Base-by-base conservation (phyloP, 2,329 filamentous ascomycete species). In the Colletotrichum salicis region DNA sequence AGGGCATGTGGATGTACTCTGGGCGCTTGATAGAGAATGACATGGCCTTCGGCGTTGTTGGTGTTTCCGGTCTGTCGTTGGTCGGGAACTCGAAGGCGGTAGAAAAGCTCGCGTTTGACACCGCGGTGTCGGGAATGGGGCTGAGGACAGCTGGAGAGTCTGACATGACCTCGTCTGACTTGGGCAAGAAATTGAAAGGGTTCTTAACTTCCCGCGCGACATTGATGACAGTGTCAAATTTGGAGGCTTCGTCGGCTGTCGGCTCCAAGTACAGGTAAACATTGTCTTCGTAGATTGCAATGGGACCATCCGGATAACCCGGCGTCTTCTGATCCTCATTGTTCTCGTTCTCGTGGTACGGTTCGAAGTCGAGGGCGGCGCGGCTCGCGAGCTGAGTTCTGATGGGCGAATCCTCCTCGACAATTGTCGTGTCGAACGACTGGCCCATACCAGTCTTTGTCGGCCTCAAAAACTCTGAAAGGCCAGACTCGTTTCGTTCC, bases 1-100 rank as follows among this genome's bases (percentile, higher is more conserved):
- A 96, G 1, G 90, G 92, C 77, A 96, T 92, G 79, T 97, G 94
- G 19, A 96, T 93, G 77, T 97, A 97, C 79, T 97, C 94, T 1
- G 94, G 94, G 57, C 89, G 83, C 62, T 85, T 87, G 48, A 80
- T 80, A 2, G 80, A 76, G 56, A 83, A 79, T 5, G 80, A 72
- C 52, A 81, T 82, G 13, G 89, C 86, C 78, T 88, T 90, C 3
- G 90, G 89, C 0, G 88, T 89, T 1, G 89, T 90, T 5, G 89
- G 88, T 1, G 87, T 88, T 51, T 85, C 83, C 13, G 76, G 76
- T 24, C 74, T 77, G 12, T 81, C 82, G 6, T 84, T 78, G 4
- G 82, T 82, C 7, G 73, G 61, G 68, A 86, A 89, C 74, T 92
- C 90, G 73, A 90, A 90, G 0, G 89, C 89, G 1, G 90, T 92